phyloP scores from a whole-genome alignment of 495 filamentous ascomycete species.

The Penicillium atrosanguineum region DNA sequence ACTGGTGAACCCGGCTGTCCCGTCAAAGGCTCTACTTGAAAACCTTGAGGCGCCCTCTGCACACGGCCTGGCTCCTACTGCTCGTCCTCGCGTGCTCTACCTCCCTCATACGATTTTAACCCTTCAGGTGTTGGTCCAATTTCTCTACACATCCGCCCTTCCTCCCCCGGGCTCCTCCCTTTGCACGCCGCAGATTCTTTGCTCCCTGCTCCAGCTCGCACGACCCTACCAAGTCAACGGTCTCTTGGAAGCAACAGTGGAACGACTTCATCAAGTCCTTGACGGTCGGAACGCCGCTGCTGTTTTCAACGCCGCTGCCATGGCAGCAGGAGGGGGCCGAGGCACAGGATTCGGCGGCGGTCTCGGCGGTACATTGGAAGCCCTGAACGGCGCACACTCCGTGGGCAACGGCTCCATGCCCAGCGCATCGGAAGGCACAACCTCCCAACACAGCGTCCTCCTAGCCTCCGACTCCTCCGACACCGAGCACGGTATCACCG shows the following conservation, averaged over 20 bases:
- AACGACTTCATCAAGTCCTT: slow-evolving; percentile 84
- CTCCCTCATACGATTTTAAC: slow-evolving; percentile 90
- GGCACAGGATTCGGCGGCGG: slow-evolving; percentile 54
- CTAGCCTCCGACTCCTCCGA: slow-evolving; percentile 46
- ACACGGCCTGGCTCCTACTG: slow-evolving; percentile 61
- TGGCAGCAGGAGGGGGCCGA: slow-evolving; percentile 92
- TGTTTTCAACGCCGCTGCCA: slow-evolving; percentile 96
- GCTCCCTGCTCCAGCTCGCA: slow-evolving; percentile 89
- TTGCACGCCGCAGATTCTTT: slow-evolving; percentile 94
- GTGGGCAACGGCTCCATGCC: slow-evolving; percentile 20
- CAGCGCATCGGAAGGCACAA: slow-evolving; percentile 16
- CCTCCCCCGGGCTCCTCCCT: slow-evolving; percentile 70
- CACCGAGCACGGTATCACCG: slow-evolving; percentile 40
- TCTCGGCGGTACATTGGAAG: slow-evolving; percentile 44
- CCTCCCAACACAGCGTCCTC: slow-evolving; percentile 29
- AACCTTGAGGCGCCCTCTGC: slow-evolving; percentile 45
- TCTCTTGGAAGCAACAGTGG: slow-evolving; percentile 84
- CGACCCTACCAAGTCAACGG: slow-evolving; percentile 92
- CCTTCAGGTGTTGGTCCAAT: slow-evolving; percentile 82
- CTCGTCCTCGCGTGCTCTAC: slow-evolving; percentile 81
- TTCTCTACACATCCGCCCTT: slow-evolving; percentile 86
- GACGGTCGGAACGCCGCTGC: slow-evolving; percentile 93
- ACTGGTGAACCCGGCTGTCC: slow-evolving; percentile 48
- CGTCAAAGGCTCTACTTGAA: slow-evolving; percentile 44
- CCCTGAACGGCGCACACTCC: slow-evolving; percentile 37